Evolutionary conservation across 495 filamentous ascomycete genomes (phyloP).

Genomic region (Xylaria intraflava): DNA sequence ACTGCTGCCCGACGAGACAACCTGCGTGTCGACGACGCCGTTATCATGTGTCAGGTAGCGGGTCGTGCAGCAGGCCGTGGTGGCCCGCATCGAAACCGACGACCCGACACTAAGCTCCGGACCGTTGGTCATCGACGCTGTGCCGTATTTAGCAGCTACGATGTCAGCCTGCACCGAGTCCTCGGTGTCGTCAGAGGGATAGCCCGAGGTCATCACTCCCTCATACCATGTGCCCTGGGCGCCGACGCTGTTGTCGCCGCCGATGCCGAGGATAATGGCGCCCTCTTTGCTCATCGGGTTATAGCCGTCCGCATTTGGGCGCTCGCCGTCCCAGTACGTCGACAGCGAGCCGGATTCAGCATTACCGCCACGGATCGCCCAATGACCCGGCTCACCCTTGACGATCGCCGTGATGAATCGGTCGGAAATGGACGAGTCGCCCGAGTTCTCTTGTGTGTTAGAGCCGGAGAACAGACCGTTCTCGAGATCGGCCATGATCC

Average conservation of each 20-base stretch:
- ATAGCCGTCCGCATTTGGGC: conserved; percentile 42
- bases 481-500: conserved; percentile 58
- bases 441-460: conserved; percentile 32
- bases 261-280: conserved; percentile 55
- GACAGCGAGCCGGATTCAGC: conserved; percentile 48
- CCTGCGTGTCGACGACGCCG: conserved; percentile 43
- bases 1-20: conserved; percentile 45
- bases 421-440: conserved; percentile 40
- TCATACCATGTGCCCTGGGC: conserved; percentile 58
- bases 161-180: conserved; percentile 52
- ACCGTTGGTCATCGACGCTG: conserved; percentile 38
- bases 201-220: conserved; percentile 54
- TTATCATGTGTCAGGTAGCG: conserved; percentile 44
- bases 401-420: conserved; percentile 49
- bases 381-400: conserved; percentile 46
- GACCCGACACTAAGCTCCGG: conserved; percentile 41
- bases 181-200: conserved; percentile 50
- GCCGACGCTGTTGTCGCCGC: conserved; percentile 38
- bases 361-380: conserved; percentile 51
- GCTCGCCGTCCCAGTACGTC: conserved; percentile 48
- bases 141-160: conserved; percentile 48
- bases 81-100: conserved; percentile 44
- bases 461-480: conserved; percentile 51
- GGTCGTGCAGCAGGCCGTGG: conserved; percentile 44
- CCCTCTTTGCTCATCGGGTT: conserved; percentile 56